phyloP scores from a whole-genome alignment of 768 basidiomycete species.

The Coprinopsis strossmayeri region DNA sequence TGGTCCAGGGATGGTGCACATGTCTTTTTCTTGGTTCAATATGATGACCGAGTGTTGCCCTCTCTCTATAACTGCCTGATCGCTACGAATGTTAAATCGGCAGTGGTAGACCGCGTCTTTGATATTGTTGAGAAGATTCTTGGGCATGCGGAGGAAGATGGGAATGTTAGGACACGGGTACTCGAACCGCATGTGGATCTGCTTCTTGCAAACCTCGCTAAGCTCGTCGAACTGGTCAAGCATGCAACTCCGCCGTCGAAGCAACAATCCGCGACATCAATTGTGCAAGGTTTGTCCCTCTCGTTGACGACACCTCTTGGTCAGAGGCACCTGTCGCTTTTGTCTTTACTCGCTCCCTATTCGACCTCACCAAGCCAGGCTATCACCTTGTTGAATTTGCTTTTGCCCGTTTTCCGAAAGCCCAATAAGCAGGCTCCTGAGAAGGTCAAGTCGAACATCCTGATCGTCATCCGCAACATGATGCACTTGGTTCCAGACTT shows the following conservation, averaged over 20 bases:
- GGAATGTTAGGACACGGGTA: constrained; percentile 40
- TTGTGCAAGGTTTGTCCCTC: constrained; percentile 1
- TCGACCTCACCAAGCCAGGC: constrained; percentile 69
- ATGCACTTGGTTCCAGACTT: constrained; percentile 66
- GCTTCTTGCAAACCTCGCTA: constrained; percentile 67
- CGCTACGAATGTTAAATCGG: constrained; percentile 80
- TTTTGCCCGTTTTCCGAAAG: constrained; percentile 75
- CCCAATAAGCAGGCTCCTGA: constrained; percentile 75
- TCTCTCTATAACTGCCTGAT: constrained; percentile 79
- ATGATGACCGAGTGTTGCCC: constrained; percentile 61
- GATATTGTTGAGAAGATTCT: constrained; percentile 79
- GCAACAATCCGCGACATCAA: not conserved
- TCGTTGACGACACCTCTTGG: constrained; percentile 56
- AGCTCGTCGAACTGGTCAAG: constrained; percentile 59
- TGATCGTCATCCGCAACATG: constrained; percentile 62
- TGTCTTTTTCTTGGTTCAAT: constrained; percentile 59
- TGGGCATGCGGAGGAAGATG: constrained; percentile 44
- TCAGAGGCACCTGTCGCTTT: constrained; percentile 75
- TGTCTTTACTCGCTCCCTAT: constrained; percentile 75
- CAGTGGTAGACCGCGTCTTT: constrained; percentile 73
- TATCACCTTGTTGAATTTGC: constrained; percentile 59
- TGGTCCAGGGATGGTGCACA: constrained; percentile 63
- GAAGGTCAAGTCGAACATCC: constrained; percentile 76
- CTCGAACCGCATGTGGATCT: constrained; percentile 65
- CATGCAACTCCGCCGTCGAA: constrained; percentile 23